Conservation (phyloP, 495 filamentous ascomycete genomes). For the Talaromyces ruber region DNA sequence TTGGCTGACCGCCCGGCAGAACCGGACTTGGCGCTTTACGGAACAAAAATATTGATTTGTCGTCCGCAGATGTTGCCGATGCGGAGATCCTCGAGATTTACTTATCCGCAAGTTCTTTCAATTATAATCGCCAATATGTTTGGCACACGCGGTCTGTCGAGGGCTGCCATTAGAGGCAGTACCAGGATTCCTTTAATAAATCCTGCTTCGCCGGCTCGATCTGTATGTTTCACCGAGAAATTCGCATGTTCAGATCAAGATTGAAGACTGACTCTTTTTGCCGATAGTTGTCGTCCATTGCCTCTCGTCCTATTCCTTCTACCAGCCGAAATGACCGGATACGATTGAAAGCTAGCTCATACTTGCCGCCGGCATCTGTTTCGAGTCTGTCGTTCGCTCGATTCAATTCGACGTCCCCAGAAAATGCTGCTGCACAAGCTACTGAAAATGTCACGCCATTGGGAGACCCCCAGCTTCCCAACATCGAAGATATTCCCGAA, state of each 20-base stretch:
- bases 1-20: background rate
- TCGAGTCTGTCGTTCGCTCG: conserved; percentile 13
- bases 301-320: background rate
- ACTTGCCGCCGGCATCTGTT: background rate
- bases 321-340: background rate
- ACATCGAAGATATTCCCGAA: conserved; percentile 48
- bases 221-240: background rate
- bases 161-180: background rate
- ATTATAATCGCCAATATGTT: conserved; percentile 3
- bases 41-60: conserved; percentile 6
- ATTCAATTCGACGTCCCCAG: conserved; percentile 37
- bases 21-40: conserved; percentile 2
- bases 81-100: background rate
- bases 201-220: background rate
- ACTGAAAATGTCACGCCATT: conserved; percentile 11
- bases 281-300: conserved; percentile 2
- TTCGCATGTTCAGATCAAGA: background rate
- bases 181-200: background rate
- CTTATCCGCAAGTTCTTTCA: background rate
- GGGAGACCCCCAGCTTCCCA: conserved; percentile 27
- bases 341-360: conserved; percentile 2
- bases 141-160: background rate
- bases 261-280: background rate
- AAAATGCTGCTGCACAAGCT: conserved; percentile 1
- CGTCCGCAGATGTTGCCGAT: background rate